phyloP scores from a whole-genome alignment of 1,139 yeast genomes.

The Sugiyamaella japonica region DNA sequence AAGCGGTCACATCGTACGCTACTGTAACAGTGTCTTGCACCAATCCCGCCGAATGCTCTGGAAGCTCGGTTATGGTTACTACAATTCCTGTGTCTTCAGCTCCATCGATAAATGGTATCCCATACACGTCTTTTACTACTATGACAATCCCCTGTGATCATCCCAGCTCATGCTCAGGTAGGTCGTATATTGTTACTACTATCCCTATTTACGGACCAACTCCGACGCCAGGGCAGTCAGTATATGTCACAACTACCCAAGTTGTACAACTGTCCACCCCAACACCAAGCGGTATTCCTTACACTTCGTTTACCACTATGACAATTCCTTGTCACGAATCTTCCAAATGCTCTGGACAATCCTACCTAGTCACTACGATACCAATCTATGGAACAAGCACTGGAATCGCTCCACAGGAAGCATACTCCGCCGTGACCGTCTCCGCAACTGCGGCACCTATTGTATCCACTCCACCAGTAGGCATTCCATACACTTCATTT shows the following conservation, averaged over 20 bases:
- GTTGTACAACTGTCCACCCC: background rate
- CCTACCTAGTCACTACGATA: constrained; percentile 16
- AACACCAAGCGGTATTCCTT: background rate
- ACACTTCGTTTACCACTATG: constrained; percentile 12
- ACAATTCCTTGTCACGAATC: constrained; percentile 20
- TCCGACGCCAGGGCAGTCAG: background rate
- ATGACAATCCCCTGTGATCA: constrained; percentile 12
- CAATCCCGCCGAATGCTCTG: constrained; percentile 9
- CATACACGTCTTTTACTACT: constrained; percentile 10
- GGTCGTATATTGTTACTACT: constrained; percentile 6
- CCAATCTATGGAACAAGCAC: constrained; percentile 12
- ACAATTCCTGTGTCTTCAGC: constrained; percentile 11
- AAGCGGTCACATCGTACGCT: background rate
- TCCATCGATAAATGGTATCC: background rate
- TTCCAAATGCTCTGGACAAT: constrained; percentile 17
- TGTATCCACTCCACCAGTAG: background rate
- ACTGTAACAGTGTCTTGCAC: constrained; percentile 15
- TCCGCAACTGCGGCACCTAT: background rate
- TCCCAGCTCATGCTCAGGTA: background rate
- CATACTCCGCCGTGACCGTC: background rate
- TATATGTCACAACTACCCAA: constrained; percentile 6
- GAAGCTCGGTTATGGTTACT: constrained; percentile 7
- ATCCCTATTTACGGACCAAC: background rate
- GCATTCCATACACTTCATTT: constrained; percentile 12
- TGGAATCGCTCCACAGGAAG: background rate